These are phyloP conservation scores for Phytophthora syringae DNA, from an alignment of 352 stramenopile genomes.

Conservation along the genomic window DNA sequence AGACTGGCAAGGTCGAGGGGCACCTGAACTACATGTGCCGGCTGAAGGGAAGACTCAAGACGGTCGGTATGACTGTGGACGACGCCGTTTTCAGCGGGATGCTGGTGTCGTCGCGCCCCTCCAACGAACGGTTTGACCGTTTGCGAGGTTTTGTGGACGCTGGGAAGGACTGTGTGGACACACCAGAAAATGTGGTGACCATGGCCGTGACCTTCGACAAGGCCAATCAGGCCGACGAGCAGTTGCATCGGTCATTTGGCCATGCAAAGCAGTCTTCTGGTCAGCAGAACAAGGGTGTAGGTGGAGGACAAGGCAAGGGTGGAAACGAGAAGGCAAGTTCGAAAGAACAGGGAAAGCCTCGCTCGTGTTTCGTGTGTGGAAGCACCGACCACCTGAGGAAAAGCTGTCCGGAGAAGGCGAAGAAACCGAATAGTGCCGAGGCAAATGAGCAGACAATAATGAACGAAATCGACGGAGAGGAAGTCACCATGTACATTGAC, in stretches of 20 bases:
- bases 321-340: slow-evolving; percentile 1
- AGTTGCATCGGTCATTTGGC: slow-evolving; percentile 7
- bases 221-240: slow-evolving; percentile 9
- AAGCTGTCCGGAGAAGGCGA: slow-evolving; percentile 1
- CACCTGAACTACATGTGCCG: slow-evolving; percentile 20
- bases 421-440: neutral
- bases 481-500: slow-evolving; percentile 8
- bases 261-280: neutral
- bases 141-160: slow-evolving; percentile 10
- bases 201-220: slow-evolving; percentile 15
- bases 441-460: slow-evolving; percentile 2
- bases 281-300: neutral
- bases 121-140: slow-evolving; percentile 14
- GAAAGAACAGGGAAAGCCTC: slow-evolving; percentile 1
- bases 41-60: slow-evolving; percentile 10
- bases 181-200: slow-evolving; percentile 8
- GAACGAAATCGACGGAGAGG: slow-evolving; percentile 1
- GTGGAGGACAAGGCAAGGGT: neutral
- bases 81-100: slow-evolving; percentile 12
- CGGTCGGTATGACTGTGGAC: slow-evolving; percentile 14
- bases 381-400: slow-evolving; percentile 5
- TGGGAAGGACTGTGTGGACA: slow-evolving; percentile 11
- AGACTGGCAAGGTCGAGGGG: slow-evolving; percentile 4
- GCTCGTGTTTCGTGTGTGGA: slow-evolving; percentile 7
- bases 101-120: slow-evolving; percentile 7